Evolutionary conservation across 1,284 basidiomycete species (phyloP), one percentile per base, ranked within the genome.

Genomic region (Flammula alnicola): DNA sequence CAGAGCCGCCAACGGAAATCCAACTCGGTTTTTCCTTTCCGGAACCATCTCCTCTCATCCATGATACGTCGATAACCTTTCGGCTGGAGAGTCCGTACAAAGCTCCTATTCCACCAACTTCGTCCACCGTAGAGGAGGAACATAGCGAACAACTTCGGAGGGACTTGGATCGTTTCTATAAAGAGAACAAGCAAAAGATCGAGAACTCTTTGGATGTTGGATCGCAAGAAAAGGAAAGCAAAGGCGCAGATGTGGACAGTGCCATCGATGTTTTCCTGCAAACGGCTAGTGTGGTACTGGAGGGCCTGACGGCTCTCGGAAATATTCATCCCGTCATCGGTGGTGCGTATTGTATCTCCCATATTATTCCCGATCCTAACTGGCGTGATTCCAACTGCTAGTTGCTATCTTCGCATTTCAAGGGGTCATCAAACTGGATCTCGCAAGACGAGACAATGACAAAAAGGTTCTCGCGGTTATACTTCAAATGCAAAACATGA

Each of bases 361-460:
- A 11, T 12, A 22, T 31, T 20, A 8, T 29, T 12, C 12, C 10
- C 29, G 8, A n/a, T 32, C 7, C 16, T 23, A 26, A 17, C 20
- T 16, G 14, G 16, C 8, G 7, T 5, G n/a, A 37, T 9, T 3
- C 16, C 16, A 4, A 37, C 10, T n/a, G 11, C 3, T 40, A 79
- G 78, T 71, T 16, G 73, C 69, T 14, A 73, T 78, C 1, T 48
- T 67, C 22, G 74, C 76, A 0, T 78, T 79, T 62, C 71, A 73
- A 53, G 61, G 68, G 3, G 73, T 75, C 1, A 65, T 73, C 26
- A 69, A 60, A 5, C 64, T 78, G 10, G 70, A 77, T 29, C 44
- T 72, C 16, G 72, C 65, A 9, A 64, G 74, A 17, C 60, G 71
- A 12, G 69, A 74, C 9, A 79, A 78, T 42, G 72, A 78, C 50